Evolutionary conservation across 2,329 filamentous ascomycete genomes (phyloP), one percentile per base, ranked within the genome.

Genomic region (Clonostachys chloroleuca): DNA sequence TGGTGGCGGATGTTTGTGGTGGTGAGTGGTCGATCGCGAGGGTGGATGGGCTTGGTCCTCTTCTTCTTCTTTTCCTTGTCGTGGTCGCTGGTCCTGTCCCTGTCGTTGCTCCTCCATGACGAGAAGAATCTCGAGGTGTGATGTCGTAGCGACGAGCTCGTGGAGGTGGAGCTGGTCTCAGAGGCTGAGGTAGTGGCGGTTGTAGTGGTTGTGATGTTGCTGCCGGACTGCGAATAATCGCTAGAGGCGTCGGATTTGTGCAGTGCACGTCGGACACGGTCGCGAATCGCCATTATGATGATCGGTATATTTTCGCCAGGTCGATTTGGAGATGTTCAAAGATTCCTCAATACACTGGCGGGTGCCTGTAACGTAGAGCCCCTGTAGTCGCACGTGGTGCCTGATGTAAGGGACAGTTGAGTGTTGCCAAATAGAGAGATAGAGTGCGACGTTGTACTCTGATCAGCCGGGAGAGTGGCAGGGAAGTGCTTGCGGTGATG

Each of bases 1-100:
- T 74, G 73, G 54, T 76, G 69, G 47, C 64, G 62, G 16, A 74
- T 61, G 57, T 75, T 75, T 45, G 69, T 63, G 47, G 66, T 62
- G 9, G 69, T 74, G 44, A 74, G 61, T 24, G 70, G 69, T 53
- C 67, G 63, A 58, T 74, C 69, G 59, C 69, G 68, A 7, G 72
- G 71, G 54, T 75, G 70, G 16, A 59, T 52, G 50, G 44, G 45
- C 47, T 57, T 59, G 40, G 53, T 49, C 50, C 59, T 61, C 44
- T 58, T 56, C n/a, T 61, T 61, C 49, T 53, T 51, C 30, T 52
- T 54, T 39, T 45, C 44, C 40, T 39, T 49, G 36, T 48, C 43
- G 12, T 61, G 45, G 40, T 45, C 34, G n/a, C 45, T 47, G 43
- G 50, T 48, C 43, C 47, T 52, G 17, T 47, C 47, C 42, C 51